Base-by-base conservation (phyloP, 805 yeast species). In the Peterozyma xylosa region DNA sequence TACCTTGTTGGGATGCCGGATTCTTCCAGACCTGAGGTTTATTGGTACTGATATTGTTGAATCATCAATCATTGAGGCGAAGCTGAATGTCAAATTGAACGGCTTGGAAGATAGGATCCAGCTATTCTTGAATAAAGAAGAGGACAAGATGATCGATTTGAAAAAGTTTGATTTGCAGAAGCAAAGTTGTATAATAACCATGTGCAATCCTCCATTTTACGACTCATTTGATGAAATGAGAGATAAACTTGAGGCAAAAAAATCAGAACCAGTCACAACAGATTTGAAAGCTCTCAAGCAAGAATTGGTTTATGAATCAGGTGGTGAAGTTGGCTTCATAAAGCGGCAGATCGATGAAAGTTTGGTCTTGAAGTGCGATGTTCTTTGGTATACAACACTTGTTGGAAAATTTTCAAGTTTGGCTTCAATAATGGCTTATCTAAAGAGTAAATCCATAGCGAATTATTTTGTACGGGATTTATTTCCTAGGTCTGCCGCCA, bases 181-280 rank as follows among this genome's bases (percentile, higher is more conserved):
- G 13, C 13, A 32, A 13, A 32, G 15, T 9, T 5, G 9, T 32
- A 32, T 32, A 32, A 32, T 73, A 45, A 58, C 66, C 5, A 62
- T 76, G 53, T 74, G 80, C 52, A 75, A 75, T 50, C 81, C 81
- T 3, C 81, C 81, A 2, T 75, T 75, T 49, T 75, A 73, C 50
- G 43, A 50, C 2, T 62, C 71, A 0, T 10, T 21, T 0, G 56
- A 52, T 1, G 78, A 72, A 37, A 47, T 70, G 51, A 42, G 46
- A 4, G 34, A 39, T 3, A 53, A 55, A 13, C 35, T 43, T 9
- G 35, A 36, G 2, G n/a, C 33, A 4, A 74, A 73, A 48, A 21
- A 37, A 13, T 29, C 10, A 3, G 29, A 38, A 2, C 51, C 47
- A 5, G 33, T 14, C 11, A 33, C 43, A 2, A 42, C 42, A 30